Percentiles rank a stretch among this genome's conserved stretches.
Evolutionary conservation across 352 stramenopile genomes (phyloP).

Genomic region (Blastocystis sp.): DNA sequence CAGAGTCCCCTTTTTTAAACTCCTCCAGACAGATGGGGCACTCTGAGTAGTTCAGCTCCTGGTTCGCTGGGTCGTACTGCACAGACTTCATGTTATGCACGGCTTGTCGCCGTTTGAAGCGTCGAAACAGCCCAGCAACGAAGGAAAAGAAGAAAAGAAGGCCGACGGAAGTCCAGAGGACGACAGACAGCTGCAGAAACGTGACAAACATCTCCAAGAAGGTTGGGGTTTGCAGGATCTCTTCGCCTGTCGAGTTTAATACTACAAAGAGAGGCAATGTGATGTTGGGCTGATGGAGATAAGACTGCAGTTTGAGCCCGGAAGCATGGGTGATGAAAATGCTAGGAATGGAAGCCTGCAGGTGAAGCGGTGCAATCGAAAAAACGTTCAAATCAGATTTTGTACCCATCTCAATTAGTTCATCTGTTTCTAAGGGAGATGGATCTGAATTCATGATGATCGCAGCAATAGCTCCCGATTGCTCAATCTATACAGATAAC

Average conservation of each 20-base stretch:
- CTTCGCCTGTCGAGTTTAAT: background rate
- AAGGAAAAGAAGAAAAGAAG: background rate
- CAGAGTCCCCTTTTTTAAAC: background rate
- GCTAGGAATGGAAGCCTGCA: background rate
- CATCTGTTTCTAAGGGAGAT: background rate
- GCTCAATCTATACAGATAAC: background rate
- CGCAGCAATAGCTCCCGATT: background rate
- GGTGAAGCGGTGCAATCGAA: too few species aligned
- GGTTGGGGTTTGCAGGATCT: background rate
- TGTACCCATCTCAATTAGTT: constrained; percentile 17
- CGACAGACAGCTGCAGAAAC: constrained; percentile 24
- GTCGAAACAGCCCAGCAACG: background rate
- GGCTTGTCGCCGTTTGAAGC: background rate
- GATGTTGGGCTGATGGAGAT: background rate
- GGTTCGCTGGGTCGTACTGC: background rate
- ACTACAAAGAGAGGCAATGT: background rate
- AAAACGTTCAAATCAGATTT: background rate
- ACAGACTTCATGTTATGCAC: background rate
- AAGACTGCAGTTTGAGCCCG: background rate
- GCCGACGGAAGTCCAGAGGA: background rate
- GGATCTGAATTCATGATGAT: constrained; percentile 16
- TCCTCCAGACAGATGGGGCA: constrained; percentile 29
- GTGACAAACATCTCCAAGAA: constrained; percentile 45
- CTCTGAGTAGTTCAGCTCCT: background rate
- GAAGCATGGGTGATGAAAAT: background rate